Evolutionary conservation across 1,139 yeast species (phyloP), one percentile per base, ranked within the genome.

Genomic region (Yamadazyma aaseri): DNA sequence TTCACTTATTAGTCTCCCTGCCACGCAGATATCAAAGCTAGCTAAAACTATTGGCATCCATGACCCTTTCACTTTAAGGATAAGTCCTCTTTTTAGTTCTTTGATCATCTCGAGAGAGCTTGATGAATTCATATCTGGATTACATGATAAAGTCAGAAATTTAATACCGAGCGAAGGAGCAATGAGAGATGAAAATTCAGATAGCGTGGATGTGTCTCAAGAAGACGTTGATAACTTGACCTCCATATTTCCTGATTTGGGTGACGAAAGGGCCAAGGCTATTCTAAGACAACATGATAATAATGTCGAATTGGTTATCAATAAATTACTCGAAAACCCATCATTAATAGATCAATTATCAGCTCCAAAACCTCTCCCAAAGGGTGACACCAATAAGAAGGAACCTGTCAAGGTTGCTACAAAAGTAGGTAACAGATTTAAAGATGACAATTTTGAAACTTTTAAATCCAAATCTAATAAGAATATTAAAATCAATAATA

Each of bases 301-400:
- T 46, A 65, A 77, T 36, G 78, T 81, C 1, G 94, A 85, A 41
- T 47, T 55, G 15, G 78, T 78, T 0, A 81, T 86, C 1, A 69
- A 80, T 41, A 53, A 66, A 36, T 49, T 89, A 13, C 63, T 87
- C 23, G 96, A 86, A 43, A 64, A 77, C 36, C 82, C 86, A 0
- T 68, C 60, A 2, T 44, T 65, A 6, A 55, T 72, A 0, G 50
- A 54, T 4, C 40, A 43, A 3, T 50, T 57, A 2, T 39, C 44
- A 15, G 56, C 54, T 12, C 43, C 42, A 14, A 18, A 14, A 16
- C 17, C 25, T 21, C 6, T 5, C 11, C 17, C 28, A 8, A n/a
- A 6, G 6, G 23, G n/a, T 3, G n/a, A 17, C 14, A 28, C 17
- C 7, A 7, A 13, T 6, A 7, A 7, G 10, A 6, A 6, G 6